Conservation (phyloP, 2,329 filamentous ascomycete genomes). For the Akanthomyces uredinophilus region DNA sequence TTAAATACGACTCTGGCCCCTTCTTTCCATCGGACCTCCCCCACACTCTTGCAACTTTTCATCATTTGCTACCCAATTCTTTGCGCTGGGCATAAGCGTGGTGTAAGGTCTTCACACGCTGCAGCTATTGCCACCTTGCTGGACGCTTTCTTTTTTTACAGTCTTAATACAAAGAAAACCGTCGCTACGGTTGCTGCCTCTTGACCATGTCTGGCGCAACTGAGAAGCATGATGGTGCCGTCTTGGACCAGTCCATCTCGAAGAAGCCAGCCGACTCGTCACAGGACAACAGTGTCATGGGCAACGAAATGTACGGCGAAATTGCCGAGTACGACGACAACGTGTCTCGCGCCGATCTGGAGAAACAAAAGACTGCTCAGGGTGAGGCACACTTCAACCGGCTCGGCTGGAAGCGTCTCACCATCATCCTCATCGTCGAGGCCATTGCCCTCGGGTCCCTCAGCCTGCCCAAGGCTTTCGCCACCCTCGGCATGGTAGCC, state of each 20-base stretch:
- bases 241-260: not conserved
- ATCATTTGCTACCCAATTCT: not conserved
- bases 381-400: constrained; percentile 46
- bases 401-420: constrained; percentile 53
- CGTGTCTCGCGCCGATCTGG: constrained; percentile 32
- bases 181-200: not conserved
- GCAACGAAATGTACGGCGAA: constrained; percentile 26
- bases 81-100: not conserved
- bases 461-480: constrained; percentile 47
- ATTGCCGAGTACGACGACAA: constrained; percentile 34
- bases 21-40: not conserved
- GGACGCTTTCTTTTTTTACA: not conserved
- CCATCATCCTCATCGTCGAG: constrained; percentile 51
- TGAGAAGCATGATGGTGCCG: constrained; percentile 3
- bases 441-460: constrained; percentile 51
- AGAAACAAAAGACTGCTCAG: constrained; percentile 41
- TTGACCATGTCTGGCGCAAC: not conserved
- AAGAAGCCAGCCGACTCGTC: constrained; percentile 7
- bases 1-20: constrained; percentile 10
- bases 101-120: not conserved
- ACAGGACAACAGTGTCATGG: constrained; percentile 23
- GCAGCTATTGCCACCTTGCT: not conserved
- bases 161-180: not conserved
- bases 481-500: constrained; percentile 49
- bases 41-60: not conserved